These are phyloP conservation scores for Incumbomyces delicatus DNA, from an alignment of 2,329 filamentous ascomycete genomes.

Conservation along the genomic window DNA sequence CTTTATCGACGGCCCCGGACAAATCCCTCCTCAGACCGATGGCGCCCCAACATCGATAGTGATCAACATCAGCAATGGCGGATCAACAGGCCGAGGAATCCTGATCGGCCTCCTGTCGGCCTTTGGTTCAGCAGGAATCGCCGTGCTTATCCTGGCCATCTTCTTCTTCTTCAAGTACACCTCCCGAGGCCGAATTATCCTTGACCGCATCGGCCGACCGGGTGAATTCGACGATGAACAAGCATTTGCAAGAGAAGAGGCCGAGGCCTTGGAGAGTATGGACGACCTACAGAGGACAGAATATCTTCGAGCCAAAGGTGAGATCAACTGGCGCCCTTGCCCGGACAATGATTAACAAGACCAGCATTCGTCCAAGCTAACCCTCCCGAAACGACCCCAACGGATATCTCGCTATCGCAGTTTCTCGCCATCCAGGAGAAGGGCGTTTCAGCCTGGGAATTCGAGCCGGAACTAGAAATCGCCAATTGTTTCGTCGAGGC, in stretches of 20 bases:
- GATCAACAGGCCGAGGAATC: constrained; percentile 63
- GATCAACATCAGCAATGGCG: constrained; percentile 31
- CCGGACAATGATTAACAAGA: constrained; percentile 13
- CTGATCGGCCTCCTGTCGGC: constrained; percentile 91
- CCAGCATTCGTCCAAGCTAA: constrained; percentile 88
- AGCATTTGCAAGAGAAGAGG: constrained; percentile 85
- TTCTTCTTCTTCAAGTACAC: constrained; percentile 95
- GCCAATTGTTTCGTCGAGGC: constrained; percentile 97
- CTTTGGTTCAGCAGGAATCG: constrained; percentile 80
- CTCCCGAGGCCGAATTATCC: constrained; percentile 73
- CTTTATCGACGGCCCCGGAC: background rate
- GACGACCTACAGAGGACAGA: constrained; percentile 84
- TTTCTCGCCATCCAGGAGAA: constrained; percentile 98
- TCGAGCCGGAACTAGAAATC: constrained; percentile 96
- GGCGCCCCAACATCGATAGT: constrained; percentile 21
- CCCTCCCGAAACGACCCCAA: constrained; percentile 87
- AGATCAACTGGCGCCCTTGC: constrained; percentile 16
- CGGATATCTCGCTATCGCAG: constrained; percentile 94
- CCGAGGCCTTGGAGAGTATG: constrained; percentile 89
- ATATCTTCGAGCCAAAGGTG: constrained; percentile 92
- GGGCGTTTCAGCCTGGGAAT: constrained; percentile 98
- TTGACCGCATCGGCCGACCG: constrained; percentile 85
- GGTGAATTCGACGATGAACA: constrained; percentile 98
- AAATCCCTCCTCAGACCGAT: constrained; percentile 10
- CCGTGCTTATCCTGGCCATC: constrained; percentile 66